phyloP scores from a whole-genome alignment of 1,284 basidiomycete species.

The Ganoderma lucidum region DNA sequence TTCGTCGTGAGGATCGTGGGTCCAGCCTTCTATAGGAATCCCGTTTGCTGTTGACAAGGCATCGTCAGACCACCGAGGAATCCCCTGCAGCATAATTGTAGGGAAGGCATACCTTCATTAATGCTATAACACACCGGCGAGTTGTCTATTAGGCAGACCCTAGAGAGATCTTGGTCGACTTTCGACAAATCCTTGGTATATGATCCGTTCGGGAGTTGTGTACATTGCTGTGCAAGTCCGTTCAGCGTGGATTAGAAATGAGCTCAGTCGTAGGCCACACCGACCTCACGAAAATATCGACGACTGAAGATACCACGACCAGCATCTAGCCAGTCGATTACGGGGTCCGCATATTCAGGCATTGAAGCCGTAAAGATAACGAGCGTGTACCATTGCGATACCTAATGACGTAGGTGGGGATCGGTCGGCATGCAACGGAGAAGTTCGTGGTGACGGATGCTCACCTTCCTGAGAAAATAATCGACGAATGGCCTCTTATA shows the following conservation, averaged over 20 bases:
- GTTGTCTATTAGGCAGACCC: constrained; percentile 96
- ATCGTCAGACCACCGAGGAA: constrained; percentile 14
- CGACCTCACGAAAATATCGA: constrained; percentile 91
- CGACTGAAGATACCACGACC: constrained; percentile 90
- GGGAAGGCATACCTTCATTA: constrained; percentile 80
- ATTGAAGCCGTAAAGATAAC: constrained; percentile 99
- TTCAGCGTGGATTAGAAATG: constrained; percentile 17
- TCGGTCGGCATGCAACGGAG: constrained; percentile 6
- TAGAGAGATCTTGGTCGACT: constrained; percentile 88
- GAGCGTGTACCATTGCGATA: constrained; percentile 98
- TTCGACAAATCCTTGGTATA: constrained; percentile 95
- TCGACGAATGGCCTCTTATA: constrained; percentile 98
- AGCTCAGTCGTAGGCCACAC: constrained; percentile 36
- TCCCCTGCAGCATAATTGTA: neutral
- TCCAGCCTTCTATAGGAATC: constrained; percentile 99
- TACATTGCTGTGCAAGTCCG: constrained; percentile 77
- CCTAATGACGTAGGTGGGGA: constrained; percentile 56
- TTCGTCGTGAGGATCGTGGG: constrained; percentile 96
- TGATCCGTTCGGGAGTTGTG: constrained; percentile 88
- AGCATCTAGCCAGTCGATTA: constrained; percentile 99
- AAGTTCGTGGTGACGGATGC: constrained; percentile 36
- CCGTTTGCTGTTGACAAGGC: constrained; percentile 75
- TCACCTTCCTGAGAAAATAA: constrained; percentile 92
- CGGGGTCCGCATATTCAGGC: constrained; percentile 99
- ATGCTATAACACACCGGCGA: constrained; percentile 93